A percentile compares a stretch with the other conserved stretches of the same genome.
Evolutionary conservation across 202 grass and related monocot genomes (phyloP).

Genomic region (Digitaria exilis): DNA sequence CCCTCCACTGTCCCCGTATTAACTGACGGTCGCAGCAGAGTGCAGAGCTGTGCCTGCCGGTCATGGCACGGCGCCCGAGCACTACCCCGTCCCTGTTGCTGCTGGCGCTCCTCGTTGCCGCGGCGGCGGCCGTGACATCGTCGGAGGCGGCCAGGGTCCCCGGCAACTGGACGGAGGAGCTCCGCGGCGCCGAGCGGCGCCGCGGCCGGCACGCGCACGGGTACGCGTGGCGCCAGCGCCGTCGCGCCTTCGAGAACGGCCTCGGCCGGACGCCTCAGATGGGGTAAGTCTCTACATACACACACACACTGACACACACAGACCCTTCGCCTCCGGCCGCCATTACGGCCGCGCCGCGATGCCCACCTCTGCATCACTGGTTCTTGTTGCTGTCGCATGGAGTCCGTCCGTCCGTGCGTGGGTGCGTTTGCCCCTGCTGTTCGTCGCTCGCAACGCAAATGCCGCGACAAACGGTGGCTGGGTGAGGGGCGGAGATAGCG

Average conservation of each 20-base stretch:
- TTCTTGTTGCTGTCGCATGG: background rate
- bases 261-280: constrained; percentile 88
- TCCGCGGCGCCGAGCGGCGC: constrained; percentile 27
- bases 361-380: background rate
- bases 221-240: background rate
- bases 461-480: background rate
- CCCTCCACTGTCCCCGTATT: background rate
- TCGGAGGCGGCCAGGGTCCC: background rate
- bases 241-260: constrained; percentile 61
- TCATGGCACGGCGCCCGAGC: constrained; percentile 38
- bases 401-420: too few relatives aligned
- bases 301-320: background rate
- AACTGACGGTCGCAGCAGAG: background rate
- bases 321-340: background rate
- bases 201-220: constrained; percentile 1
- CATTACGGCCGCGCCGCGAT: background rate
- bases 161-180: constrained; percentile 54
- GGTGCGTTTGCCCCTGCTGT: too few relatives aligned
- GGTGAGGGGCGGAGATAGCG: background rate
- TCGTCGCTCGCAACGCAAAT: background rate
- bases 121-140: background rate
- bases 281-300: constrained; percentile 56
- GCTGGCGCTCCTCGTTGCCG: background rate
- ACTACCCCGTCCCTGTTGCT: background rate
- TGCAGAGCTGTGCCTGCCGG: background rate